Conservation (phyloP, 2,329 filamentous ascomycete species). For the Monilinia fructicola region DNA sequence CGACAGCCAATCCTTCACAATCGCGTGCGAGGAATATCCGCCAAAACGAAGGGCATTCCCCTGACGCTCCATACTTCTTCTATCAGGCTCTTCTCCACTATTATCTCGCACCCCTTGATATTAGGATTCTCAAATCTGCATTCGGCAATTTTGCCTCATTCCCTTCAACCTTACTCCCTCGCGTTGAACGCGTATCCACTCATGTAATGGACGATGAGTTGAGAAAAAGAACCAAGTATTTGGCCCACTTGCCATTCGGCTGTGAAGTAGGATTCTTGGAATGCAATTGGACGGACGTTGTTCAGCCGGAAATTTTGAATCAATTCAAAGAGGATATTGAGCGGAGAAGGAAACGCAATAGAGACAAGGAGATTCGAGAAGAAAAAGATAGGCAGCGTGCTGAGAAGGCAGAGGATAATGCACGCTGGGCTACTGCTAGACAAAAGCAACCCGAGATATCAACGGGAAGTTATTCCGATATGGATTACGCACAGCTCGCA, state of each 20-base stretch:
- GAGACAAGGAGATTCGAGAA: constrained; percentile 66
- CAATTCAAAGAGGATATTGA: constrained; percentile 64
- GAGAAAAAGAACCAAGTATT: constrained; percentile 67
- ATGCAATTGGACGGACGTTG: constrained; percentile 73
- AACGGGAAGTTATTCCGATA: constrained; percentile 49
- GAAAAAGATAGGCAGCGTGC: constrained; percentile 68
- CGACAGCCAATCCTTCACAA: constrained; percentile 6
- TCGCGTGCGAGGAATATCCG: constrained; percentile 6
- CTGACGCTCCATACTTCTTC: constrained; percentile 59
- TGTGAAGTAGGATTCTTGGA: constrained; percentile 72
- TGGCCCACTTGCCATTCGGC: constrained; percentile 68
- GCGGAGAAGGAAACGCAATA: constrained; percentile 60
- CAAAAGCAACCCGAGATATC: constrained; percentile 54
- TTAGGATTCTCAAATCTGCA: constrained; percentile 68
- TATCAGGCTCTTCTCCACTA: constrained; percentile 72
- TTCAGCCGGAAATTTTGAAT: constrained; percentile 59
- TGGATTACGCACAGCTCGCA: constrained; percentile 69
- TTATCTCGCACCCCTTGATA: constrained; percentile 70
- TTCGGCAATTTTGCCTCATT: constrained; percentile 68
- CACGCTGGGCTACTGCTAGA: constrained; percentile 59
- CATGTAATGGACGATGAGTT: constrained; percentile 72
- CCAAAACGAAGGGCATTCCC: constrained; percentile 24
- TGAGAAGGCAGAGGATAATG: constrained; percentile 67
- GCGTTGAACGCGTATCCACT: constrained; percentile 69
- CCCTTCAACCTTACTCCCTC: constrained; percentile 67